Percentiles rank a stretch among this genome's conserved stretches.
Conservation (phyloP, 106 monocot genomes). For the Apostasia ramifera region DNA sequence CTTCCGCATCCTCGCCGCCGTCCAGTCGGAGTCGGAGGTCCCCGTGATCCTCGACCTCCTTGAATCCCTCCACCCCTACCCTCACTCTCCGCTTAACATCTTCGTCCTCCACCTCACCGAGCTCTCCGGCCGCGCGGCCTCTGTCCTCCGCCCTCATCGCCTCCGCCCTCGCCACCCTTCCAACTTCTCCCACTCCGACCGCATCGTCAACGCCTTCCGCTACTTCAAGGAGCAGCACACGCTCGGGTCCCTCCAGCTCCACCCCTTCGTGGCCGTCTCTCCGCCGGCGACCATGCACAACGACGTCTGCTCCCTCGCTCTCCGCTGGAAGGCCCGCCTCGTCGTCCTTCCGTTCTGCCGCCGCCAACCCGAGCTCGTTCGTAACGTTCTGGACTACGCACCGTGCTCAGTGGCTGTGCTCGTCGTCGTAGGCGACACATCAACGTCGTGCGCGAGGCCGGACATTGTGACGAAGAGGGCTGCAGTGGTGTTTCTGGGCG, state of each 20-base stretch:
- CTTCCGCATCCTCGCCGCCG: conserved; percentile 39
- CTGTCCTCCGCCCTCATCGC: conserved; percentile 33
- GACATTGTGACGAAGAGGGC: conserved; percentile 13
- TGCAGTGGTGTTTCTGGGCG: conserved; percentile 29
- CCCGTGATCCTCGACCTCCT: conserved; percentile 39
- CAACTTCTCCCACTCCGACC: conserved; percentile 23
- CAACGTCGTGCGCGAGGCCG: conserved; percentile 7
- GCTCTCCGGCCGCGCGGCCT: conserved; percentile 29
- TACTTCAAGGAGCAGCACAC: conserved; percentile 27
- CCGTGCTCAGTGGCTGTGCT: conserved; percentile 71
- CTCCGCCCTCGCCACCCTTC: neutral
- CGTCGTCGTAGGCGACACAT: conserved; percentile 22
- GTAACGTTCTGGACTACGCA: conserved; percentile 35
- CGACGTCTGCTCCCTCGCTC: conserved; percentile 66
- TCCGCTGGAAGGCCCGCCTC: conserved; percentile 34
- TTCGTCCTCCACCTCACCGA: conserved; percentile 43
- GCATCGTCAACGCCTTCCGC: conserved; percentile 47
- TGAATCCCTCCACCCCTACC: conserved; percentile 19
- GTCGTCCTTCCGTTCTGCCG: conserved; percentile 63
- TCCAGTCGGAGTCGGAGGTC: conserved; percentile 50
- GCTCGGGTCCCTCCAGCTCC: conserved; percentile 10
- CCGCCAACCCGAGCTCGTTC: conserved; percentile 25
- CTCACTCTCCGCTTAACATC: conserved; percentile 26
- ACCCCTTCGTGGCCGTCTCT: conserved; percentile 31
- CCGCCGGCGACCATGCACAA: conserved; percentile 52